These are phyloP conservation scores for Acacia pycnantha DNA, from an alignment of 331 rosid genomes.

Conservation along the genomic window DNA sequence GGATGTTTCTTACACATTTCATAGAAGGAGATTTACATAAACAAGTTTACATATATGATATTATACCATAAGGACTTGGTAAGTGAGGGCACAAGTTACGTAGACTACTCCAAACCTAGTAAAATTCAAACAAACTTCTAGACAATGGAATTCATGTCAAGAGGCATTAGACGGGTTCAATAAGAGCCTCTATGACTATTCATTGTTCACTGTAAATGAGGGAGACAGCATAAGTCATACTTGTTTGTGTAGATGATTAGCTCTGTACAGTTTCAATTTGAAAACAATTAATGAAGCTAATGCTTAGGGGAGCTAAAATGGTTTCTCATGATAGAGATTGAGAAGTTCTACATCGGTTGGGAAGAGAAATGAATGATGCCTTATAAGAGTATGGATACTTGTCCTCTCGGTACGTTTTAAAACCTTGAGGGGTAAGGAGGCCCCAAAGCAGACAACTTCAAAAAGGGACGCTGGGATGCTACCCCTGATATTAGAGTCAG, in stretches of 20 bases:
- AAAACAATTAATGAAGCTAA: neutral
- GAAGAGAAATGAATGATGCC: too few species aligned
- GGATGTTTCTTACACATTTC: neutral
- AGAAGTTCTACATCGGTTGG: too few species aligned
- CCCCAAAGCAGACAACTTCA: too few species aligned
- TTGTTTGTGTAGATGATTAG: neutral
- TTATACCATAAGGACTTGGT: neutral
- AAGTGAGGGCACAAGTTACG: neutral
- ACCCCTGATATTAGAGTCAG: too few species aligned
- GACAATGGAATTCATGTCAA: neutral
- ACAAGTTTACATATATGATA: too few species aligned
- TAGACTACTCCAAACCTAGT: neutral
- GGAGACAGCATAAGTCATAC: neutral
- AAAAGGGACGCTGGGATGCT: too few species aligned
- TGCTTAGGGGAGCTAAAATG: neutral
- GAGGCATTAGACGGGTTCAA: neutral
- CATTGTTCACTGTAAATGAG: neutral
- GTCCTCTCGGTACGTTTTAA: too few species aligned
- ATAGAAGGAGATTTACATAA: neutral
- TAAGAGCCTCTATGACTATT: neutral
- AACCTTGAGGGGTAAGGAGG: too few species aligned
- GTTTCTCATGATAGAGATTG: neutral
- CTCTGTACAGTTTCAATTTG: neutral
- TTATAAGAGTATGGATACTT: too few species aligned
- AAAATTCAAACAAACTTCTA: neutral